Evolutionary conservation across 1,139 yeast species (phyloP).

Genomic region (Saccharomyces hybrid): DNA sequence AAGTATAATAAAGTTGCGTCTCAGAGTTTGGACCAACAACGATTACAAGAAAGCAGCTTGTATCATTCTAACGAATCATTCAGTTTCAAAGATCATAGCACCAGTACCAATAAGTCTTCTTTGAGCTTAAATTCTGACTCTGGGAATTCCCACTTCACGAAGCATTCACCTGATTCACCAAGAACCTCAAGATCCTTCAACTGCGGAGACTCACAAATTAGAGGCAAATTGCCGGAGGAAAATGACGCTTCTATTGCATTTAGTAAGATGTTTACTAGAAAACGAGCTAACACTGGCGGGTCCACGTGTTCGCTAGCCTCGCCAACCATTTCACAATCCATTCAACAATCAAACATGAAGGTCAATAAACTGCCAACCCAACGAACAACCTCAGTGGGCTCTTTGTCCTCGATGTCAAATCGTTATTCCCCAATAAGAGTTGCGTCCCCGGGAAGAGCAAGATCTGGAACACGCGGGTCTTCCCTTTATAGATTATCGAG

Average conservation of each 20-base stretch:
- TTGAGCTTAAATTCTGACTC: neutral
- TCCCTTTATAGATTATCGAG: slow-evolving; percentile 23
- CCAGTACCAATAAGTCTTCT: neutral
- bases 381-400: slow-evolving; percentile 21
- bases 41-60: neutral
- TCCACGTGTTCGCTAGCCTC: slow-evolving; percentile 16
- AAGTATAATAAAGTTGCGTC: neutral
- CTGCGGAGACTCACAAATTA: neutral
- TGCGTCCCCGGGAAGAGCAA: slow-evolving; percentile 27
- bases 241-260: slow-evolving; percentile 34
- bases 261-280: slow-evolving; percentile 29
- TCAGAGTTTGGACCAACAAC: neutral
- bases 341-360: slow-evolving; percentile 5
- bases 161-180: neutral
- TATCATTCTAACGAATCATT: neutral
- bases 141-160: neutral
- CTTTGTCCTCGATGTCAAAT: slow-evolving; percentile 21
- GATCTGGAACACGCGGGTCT: slow-evolving; percentile 26
- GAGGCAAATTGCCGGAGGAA: slow-evolving; percentile 16
- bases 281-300: slow-evolving; percentile 29
- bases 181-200: neutral
- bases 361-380: slow-evolving; percentile 9
- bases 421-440: slow-evolving; percentile 28
- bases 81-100: neutral
- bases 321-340: neutral